Evolutionary conservation across 371 early-diverging fungal genomes (phyloP).

Genomic region (Cladochytrium tenue): DNA sequence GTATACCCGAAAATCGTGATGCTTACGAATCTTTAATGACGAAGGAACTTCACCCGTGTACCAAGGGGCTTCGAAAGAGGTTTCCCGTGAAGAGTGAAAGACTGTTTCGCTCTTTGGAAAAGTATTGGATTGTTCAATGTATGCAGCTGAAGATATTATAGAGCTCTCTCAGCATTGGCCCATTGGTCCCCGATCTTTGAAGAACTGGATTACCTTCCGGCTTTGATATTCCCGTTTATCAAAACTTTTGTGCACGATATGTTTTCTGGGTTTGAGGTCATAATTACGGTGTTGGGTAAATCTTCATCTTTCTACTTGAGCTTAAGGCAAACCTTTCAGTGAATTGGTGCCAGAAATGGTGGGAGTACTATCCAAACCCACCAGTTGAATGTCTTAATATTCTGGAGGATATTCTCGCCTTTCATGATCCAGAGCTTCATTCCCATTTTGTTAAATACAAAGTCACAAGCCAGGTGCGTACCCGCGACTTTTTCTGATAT

Average conservation of each 20-base stretch:
- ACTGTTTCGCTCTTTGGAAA: conserved; percentile 46
- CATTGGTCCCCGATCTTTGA: conserved; percentile 61
- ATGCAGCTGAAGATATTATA: too few relatives aligned
- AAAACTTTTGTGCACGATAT: conserved; percentile 47
- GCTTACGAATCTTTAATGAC: conserved; percentile 51
- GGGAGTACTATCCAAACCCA: conserved; percentile 65
- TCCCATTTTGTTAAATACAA: conserved; percentile 45
- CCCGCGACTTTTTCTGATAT: background rate
- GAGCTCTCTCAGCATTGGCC: conserved; percentile 50
- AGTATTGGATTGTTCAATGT: too few relatives aligned
- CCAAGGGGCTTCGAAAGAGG: conserved; percentile 38
- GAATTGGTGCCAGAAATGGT: conserved; percentile 67
- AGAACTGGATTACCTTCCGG: conserved; percentile 53
- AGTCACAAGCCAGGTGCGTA: conserved; percentile 47
- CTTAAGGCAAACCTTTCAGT: conserved; percentile 18
- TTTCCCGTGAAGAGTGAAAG: conserved; percentile 51
- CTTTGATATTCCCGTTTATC: conserved; percentile 55
- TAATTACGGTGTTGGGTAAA: conserved; percentile 50
- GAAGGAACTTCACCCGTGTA: conserved; percentile 42
- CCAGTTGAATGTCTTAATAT: conserved; percentile 52
- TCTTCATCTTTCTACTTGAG: background rate
- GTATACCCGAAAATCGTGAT: conserved; percentile 53
- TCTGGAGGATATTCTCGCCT: conserved; percentile 44
- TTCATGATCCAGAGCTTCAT: conserved; percentile 49
- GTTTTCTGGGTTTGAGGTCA: conserved; percentile 50